Evolutionary conservation across 1,284 basidiomycete genomes (phyloP).

Genomic region (Meira miltonrushii): DNA sequence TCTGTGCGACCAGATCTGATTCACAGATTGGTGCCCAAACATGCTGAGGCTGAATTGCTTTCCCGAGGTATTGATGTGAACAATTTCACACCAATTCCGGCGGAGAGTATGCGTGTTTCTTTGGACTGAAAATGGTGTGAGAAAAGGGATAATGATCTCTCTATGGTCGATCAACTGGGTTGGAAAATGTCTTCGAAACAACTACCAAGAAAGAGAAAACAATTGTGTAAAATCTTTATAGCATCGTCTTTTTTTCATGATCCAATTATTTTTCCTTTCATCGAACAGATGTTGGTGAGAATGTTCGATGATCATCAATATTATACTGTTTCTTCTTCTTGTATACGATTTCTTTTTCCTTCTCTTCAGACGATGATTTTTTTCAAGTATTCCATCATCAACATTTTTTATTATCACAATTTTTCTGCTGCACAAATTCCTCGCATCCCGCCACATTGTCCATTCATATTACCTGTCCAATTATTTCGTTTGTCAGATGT

Average conservation of each 20-base stretch:
- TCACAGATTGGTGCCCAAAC: constrained; percentile 78
- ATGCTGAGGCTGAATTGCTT: constrained; percentile 81
- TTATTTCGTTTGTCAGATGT: no score
- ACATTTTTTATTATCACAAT: no score
- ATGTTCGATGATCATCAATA: no score
- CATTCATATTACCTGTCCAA: neutral
- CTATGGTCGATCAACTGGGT: neutral
- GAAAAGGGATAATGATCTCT: neutral
- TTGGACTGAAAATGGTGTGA: constrained; percentile 43
- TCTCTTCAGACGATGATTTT: no score
- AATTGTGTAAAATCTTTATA: neutral
- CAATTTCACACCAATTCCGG: constrained; percentile 62
- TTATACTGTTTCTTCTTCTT: no score
- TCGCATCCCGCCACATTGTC: neutral
- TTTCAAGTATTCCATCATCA: neutral
- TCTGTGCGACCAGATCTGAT: constrained; percentile 92
- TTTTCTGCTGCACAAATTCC: neutral
- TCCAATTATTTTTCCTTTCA: neutral
- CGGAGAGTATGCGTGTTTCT: constrained; percentile 50
- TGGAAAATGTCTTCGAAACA: neutral
- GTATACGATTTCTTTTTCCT: no score
- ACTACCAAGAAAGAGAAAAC: neutral
- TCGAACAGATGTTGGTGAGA: neutral
- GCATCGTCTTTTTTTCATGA: neutral
- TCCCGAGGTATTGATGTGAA: constrained; percentile 81